A percentile compares a stretch with the other conserved stretches of the same genome.
phyloP scores from a whole-genome alignment of 495 filamentous ascomycete genomes.

The Trichoderma gamsii region DNA sequence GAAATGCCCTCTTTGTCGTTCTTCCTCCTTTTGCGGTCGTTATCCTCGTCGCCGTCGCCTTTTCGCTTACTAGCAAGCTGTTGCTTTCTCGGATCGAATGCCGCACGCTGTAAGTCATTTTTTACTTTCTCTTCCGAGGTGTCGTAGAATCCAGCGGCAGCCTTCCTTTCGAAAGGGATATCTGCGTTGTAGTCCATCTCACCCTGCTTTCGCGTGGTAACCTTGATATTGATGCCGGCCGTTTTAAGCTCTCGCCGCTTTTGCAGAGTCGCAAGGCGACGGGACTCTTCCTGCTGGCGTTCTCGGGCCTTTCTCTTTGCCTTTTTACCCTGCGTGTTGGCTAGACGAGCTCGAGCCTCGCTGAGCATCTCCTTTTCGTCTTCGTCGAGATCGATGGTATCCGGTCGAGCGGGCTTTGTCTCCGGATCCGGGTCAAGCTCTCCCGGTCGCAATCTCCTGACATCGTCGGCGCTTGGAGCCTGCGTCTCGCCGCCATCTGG shows the following conservation, averaged over 20 bases:
- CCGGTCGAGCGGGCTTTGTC: constrained; percentile 91
- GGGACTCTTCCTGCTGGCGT: constrained; percentile 88
- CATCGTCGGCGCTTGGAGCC: constrained; percentile 90
- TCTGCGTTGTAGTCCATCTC: constrained; percentile 99
- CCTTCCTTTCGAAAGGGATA: constrained; percentile 91
- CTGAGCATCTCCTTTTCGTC: constrained; percentile 99
- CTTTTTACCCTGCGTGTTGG: constrained; percentile 98
- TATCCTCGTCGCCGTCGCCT: constrained; percentile 77
- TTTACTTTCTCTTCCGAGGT: constrained; percentile 69
- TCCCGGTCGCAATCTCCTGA: constrained; percentile 79
- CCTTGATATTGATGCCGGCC: constrained; percentile 96
- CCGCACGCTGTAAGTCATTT: constrained; percentile 82
- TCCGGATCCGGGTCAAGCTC: constrained; percentile 96
- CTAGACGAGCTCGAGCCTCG: constrained; percentile 90
- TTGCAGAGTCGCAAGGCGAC: constrained; percentile 81
- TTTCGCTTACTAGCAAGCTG: constrained; percentile 95
- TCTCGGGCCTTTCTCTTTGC: constrained; percentile 96
- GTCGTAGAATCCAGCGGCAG: constrained; percentile 88
- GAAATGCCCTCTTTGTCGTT: constrained; percentile 72
- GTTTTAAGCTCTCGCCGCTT: constrained; percentile 95
- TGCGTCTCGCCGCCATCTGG: constrained; percentile 80
- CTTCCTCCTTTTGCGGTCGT: constrained; percentile 78
- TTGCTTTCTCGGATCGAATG: constrained; percentile 91
- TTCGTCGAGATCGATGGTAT: constrained; percentile 96
- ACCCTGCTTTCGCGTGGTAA: constrained; percentile 83